Conservation (phyloP, 78 protist species). For the Protostelium mycophagum region DNA sequence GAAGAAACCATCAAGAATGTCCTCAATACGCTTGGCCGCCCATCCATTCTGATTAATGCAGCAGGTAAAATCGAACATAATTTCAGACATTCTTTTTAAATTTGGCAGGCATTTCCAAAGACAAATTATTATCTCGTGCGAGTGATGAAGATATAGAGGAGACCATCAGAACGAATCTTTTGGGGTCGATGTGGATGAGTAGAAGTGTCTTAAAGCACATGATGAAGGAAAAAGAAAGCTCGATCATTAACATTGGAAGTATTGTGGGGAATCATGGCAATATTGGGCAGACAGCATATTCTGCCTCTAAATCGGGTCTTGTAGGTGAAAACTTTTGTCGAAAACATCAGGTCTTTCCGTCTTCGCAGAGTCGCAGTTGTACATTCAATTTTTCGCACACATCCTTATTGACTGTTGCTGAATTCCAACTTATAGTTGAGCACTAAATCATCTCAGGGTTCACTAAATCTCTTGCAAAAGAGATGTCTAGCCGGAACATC, state of each 20-base stretch:
- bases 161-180: slow-evolving; percentile 13
- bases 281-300: slow-evolving; percentile 24
- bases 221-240: slow-evolving; percentile 9
- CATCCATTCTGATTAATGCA: not conserved
- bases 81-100: slow-evolving; percentile 6
- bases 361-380: too few species aligned
- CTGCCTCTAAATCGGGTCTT: slow-evolving; percentile 31
- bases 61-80: not conserved
- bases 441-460: slow-evolving; percentile 14
- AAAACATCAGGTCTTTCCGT: too few species aligned
- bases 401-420: too few species aligned
- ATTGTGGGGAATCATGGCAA: slow-evolving; percentile 20
- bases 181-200: slow-evolving; percentile 19
- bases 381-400: too few species aligned
- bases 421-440: too few species aligned
- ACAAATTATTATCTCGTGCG: slow-evolving; percentile 4
- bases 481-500: slow-evolving; percentile 11
- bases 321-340: too few species aligned
- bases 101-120: slow-evolving; percentile 39
- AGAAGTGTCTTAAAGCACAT: slow-evolving; percentile 18
- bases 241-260: slow-evolving; percentile 32
- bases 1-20: not conserved
- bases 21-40: not conserved
- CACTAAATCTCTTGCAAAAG: slow-evolving; percentile 42
- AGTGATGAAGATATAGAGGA: not conserved